Percentiles rank a stretch among this genome's conserved stretches.
Conservation (phyloP, 768 basidiomycete genomes). For the Terana coerulea region DNA sequence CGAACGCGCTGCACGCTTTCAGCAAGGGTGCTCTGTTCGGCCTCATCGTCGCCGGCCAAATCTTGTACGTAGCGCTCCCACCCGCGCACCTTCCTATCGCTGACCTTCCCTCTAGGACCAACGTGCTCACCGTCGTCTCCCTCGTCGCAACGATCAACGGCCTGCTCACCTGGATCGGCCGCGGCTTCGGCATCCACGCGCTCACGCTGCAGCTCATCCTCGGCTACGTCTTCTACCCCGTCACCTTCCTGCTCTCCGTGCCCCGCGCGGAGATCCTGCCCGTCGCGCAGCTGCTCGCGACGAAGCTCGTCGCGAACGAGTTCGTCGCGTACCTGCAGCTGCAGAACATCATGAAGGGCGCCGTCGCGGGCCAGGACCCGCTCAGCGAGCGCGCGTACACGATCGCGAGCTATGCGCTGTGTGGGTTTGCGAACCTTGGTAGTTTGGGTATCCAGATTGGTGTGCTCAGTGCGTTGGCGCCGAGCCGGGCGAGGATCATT, state of each 20-base stretch:
- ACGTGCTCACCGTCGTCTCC: conserved; percentile 81
- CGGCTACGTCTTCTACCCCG: conserved; percentile 85
- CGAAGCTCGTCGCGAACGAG: conserved; percentile 86
- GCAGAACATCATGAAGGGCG: conserved; percentile 38
- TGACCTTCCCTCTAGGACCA: conserved; percentile 44
- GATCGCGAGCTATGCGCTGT: conserved; percentile 83
- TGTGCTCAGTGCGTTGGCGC: conserved; percentile 67
- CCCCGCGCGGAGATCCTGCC: conserved; percentile 77
- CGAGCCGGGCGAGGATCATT: conserved; percentile 66
- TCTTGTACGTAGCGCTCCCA: conserved; percentile 49
- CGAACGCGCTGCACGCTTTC: conserved; percentile 88
- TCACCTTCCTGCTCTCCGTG: conserved; percentile 77
- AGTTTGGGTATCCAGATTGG: conserved; percentile 86
- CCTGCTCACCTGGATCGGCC: conserved; percentile 84
- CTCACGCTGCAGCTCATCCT: conserved; percentile 83
- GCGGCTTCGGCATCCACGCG: conserved; percentile 76
- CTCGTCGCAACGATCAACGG: conserved; percentile 82
- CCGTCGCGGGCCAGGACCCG: conserved; percentile 36
- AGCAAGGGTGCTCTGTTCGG: conserved; percentile 83
- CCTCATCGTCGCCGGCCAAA: conserved; percentile 82
- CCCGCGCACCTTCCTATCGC: background rate
- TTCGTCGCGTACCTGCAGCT: conserved; percentile 71
- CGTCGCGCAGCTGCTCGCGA: conserved; percentile 78
- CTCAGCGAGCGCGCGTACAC: conserved; percentile 73
- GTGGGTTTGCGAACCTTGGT: conserved; percentile 87